Evolutionary conservation across 1,284 basidiomycete genomes (phyloP), one percentile per base, ranked within the genome.

Genomic region (Pterulicium gracile): DNA sequence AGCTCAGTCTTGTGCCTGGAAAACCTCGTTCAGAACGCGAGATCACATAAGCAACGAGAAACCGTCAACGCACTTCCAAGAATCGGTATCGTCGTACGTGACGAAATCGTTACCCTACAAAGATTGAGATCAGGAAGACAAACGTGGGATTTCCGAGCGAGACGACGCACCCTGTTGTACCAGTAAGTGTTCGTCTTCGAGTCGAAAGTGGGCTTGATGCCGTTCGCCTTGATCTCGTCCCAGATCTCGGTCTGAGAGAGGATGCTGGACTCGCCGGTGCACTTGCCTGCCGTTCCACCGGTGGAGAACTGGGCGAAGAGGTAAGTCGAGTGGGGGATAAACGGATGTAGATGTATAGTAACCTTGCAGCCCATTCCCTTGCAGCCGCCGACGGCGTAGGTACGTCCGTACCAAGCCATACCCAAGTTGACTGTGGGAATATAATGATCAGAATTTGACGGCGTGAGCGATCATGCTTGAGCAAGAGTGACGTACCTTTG

Each of bases 321-420:
- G n/a, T n/a, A n/a, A n/a, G n/a, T n/a, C n/a, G n/a, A n/a, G n/a
- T n/a, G n/a, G n/a, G n/a, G n/a, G n/a, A n/a, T n/a, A n/a, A n/a
- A n/a, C n/a, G n/a, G n/a, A n/a, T n/a, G n/a, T n/a, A n/a, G n/a
- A n/a, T n/a, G n/a, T n/a, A n/a, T n/a, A n/a, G n/a, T n/a, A 53
- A 55, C 55, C 51, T 54, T 50, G 49, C 53, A 55, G 23, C 53
- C 53, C 21, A 51, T 51, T 18, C 52, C 53, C 0, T 10, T 22
- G 35, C 53, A 53, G 1, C 44, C 35, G 3, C 41, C 22, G 23
- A 55, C 42, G 3, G 51, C 45, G 34, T 50, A 55, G 3, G 49
- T 46, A 5, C 53, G 50, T 7, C 47, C 53, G 42, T 55, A 55
- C 21, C 40, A 53, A 3, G 52, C 53, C 15, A 55, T 43, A 10